Conservation (phyloP, 2,329 filamentous ascomycete genomes). For the Trichoderma simmonsii region DNA sequence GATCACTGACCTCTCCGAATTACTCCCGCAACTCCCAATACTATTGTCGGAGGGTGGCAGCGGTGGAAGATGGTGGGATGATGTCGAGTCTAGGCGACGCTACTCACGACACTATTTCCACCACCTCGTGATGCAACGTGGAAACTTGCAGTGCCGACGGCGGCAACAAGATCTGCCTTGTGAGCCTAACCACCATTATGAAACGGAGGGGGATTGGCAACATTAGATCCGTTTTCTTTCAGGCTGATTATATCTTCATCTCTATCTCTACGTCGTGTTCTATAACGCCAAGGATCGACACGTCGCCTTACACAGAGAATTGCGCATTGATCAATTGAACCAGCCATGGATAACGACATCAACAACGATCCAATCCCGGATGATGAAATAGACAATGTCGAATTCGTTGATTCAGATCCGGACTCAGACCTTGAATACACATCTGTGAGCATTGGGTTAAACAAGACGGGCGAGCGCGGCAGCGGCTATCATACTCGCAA, state of each 20-base stretch:
- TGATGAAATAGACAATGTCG: not conserved
- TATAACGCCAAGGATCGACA: not conserved
- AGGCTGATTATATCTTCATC: not conserved
- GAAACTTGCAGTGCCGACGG: not conserved
- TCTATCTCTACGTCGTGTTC: not conserved
- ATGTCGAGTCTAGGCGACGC: not conserved
- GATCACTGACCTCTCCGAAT: not conserved
- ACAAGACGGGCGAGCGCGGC: slow-evolving; percentile 20
- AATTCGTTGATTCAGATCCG: not conserved
- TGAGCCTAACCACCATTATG: not conserved
- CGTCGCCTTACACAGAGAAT: not conserved
- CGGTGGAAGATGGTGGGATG: not conserved
- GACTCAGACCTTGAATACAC: slow-evolving; percentile 22
- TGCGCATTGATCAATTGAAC: too few relatives aligned
- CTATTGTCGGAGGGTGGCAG: not conserved
- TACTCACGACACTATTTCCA: not conserved
- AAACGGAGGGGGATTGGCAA: not conserved
- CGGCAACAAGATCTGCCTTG: not conserved
- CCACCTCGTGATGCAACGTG: slow-evolving; percentile 4
- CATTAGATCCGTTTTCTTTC: not conserved
- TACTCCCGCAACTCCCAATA: not conserved
- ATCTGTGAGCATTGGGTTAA: slow-evolving; percentile 21
- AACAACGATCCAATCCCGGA: not conserved
- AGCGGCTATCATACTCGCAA: slow-evolving; percentile 27
- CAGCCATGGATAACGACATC: not conserved